Conservation (phyloP, 164 flowering plant genomes). For the Akebia trifoliata region DNA sequence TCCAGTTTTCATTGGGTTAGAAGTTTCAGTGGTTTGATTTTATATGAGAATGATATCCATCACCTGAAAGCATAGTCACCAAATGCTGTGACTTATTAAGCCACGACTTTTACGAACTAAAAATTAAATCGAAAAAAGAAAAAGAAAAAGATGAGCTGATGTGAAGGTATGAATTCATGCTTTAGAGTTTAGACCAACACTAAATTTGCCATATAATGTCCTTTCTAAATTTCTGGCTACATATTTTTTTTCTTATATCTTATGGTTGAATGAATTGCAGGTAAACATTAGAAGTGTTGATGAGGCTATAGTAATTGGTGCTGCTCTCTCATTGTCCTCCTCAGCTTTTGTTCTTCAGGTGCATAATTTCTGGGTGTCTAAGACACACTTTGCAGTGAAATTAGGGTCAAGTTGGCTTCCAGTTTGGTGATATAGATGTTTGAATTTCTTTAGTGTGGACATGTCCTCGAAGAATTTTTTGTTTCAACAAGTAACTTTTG, state of each 20-base stretch:
- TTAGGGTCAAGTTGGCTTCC: background rate
- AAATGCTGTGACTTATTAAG: too few species aligned
- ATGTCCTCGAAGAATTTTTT: background rate
- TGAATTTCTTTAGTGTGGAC: background rate
- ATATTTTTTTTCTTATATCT: background rate
- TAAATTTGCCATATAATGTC: background rate
- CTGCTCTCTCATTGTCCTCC: conserved; percentile 97
- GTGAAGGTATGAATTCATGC: too few species aligned
- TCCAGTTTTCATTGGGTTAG: too few species aligned
- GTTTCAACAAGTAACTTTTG: background rate
- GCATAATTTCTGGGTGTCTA: conserved; percentile 10
- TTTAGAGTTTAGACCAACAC: too few species aligned
- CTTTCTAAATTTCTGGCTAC: background rate
- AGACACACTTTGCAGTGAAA: conserved; percentile 2
- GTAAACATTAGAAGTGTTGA: conserved; percentile 95
- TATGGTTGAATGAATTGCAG: conserved; percentile 34
- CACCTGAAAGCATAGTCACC: too few species aligned
- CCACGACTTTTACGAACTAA: too few species aligned
- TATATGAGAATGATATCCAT: too few species aligned
- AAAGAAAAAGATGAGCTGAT: too few species aligned
- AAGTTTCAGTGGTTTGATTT: too few species aligned
- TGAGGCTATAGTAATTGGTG: conserved; percentile 96
- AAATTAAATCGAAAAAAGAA: too few species aligned
- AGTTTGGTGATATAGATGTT: background rate
- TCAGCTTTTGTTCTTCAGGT: conserved; percentile 99